These are phyloP conservation scores for Fusarium chaquense DNA, from an alignment of 2,329 filamentous ascomycete species.

Conservation along the genomic window DNA sequence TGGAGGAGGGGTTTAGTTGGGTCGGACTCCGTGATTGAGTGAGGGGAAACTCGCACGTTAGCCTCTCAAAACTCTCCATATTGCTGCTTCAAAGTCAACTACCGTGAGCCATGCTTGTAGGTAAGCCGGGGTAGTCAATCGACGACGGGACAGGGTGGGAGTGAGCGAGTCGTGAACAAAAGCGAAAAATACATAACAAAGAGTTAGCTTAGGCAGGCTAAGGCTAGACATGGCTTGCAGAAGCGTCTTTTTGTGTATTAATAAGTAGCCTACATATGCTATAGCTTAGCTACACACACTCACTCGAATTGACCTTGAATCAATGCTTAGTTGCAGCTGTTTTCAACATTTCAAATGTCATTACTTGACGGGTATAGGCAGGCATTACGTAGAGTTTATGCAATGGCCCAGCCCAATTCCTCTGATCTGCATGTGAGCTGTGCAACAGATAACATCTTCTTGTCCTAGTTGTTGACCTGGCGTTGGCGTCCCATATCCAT, in stretches of 20 bases:
- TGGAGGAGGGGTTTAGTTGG: not conserved
- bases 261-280: conserved; percentile 8
- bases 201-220: not conserved
- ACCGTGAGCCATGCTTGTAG: not conserved
- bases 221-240: conserved; percentile 29
- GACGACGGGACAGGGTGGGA: not conserved
- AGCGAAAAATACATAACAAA: not conserved
- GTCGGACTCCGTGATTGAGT: not conserved
- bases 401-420: conserved; percentile 1
- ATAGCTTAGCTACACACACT: not conserved
- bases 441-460: conserved; percentile 5
- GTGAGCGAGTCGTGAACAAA: not conserved
- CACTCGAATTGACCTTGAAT: conserved; percentile 18
- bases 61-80: conserved; percentile 9
- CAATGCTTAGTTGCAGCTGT: conserved; percentile 1
- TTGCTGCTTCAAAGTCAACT: conserved; percentile 6
- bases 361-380: conserved; percentile 8
- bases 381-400: conserved; percentile 22
- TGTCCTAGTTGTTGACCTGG: not conserved
- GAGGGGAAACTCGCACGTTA: conserved; percentile 7
- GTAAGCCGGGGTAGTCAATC: not conserved
- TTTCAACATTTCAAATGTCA: conserved; percentile 2
- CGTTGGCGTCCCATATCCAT: conserved; percentile 1
- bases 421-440: not conserved
- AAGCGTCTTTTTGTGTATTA: conserved; percentile 1